phyloP scores from a whole-genome alignment of 2,329 filamentous ascomycete genomes.

The Akanthomyces lecanii region DNA sequence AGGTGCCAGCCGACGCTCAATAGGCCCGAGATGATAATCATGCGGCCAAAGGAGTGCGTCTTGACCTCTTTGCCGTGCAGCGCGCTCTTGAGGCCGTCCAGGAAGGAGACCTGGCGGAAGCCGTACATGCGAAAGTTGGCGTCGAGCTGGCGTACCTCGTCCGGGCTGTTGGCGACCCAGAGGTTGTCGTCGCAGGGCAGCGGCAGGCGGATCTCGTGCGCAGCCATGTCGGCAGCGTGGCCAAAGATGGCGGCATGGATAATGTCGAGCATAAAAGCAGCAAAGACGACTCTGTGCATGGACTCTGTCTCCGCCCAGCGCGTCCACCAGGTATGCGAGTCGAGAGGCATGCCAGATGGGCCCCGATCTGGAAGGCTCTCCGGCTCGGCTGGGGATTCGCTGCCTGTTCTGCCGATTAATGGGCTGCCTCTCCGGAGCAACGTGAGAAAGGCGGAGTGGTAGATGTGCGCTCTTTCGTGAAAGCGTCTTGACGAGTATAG shows the following conservation, averaged over 20 bases:
- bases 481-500: slow-evolving; percentile 78
- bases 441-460: slow-evolving; percentile 80
- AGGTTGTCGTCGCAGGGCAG: slow-evolving; percentile 82
- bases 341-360: slow-evolving; percentile 27
- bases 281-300: slow-evolving; percentile 81
- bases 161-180: slow-evolving; percentile 77
- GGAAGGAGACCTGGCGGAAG: slow-evolving; percentile 72
- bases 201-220: slow-evolving; percentile 81
- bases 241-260: slow-evolving; percentile 91
- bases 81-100: slow-evolving; percentile 79
- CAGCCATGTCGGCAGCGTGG: slow-evolving; percentile 84
- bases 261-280: slow-evolving; percentile 83
- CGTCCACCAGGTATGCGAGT: slow-evolving; percentile 63
- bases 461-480: slow-evolving; percentile 85
- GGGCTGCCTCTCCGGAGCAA: slow-evolving; percentile 83
- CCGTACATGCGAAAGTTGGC: slow-evolving; percentile 72
- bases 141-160: slow-evolving; percentile 73
- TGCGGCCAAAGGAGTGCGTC: slow-evolving; percentile 84
- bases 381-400: slow-evolving; percentile 69
- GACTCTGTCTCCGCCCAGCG: slow-evolving; percentile 88
- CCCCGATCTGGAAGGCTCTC: slow-evolving; percentile 36
- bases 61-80: slow-evolving; percentile 76
- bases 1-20: slow-evolving; percentile 92
- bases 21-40: slow-evolving; percentile 84
- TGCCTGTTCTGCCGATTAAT: slow-evolving; percentile 71